phyloP scores from a whole-genome alignment of 2,329 filamentous ascomycete species.

The Eutypa lata region DNA sequence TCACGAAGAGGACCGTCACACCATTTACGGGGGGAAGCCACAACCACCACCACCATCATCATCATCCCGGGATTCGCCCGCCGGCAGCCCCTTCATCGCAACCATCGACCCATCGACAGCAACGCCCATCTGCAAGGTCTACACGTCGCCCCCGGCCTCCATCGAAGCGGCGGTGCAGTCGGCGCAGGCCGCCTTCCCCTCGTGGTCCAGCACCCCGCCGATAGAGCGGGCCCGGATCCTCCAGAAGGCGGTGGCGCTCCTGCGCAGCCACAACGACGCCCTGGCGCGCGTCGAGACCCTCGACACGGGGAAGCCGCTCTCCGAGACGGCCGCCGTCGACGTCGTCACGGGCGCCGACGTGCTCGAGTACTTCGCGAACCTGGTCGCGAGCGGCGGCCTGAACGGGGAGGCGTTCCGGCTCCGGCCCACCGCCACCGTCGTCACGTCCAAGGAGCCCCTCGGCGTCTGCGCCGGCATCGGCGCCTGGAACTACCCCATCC shows the following conservation, averaged over 20 bases:
- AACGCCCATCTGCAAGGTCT: conserved; percentile 66
- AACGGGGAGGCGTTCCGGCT: conserved; percentile 78
- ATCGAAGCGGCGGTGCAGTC: conserved; percentile 71
- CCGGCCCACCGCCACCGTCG: conserved; percentile 74
- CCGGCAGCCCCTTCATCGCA: conserved; percentile 68
- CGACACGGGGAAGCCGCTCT: conserved; percentile 83
- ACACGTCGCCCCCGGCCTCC: conserved; percentile 63
- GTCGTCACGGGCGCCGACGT: conserved; percentile 81
- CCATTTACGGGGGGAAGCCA: conserved; percentile 71
- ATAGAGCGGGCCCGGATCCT: conserved; percentile 74
- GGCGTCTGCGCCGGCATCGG: conserved; percentile 86
- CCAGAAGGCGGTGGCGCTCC: conserved; percentile 68
- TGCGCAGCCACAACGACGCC: conserved; percentile 74
- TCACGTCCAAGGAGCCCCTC: conserved; percentile 76
- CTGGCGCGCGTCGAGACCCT: conserved; percentile 77
- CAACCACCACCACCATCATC: too few species aligned
- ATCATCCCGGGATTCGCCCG: conserved; percentile 53
- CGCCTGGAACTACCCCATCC: conserved; percentile 90
- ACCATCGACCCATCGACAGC: conserved; percentile 73
- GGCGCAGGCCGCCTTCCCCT: conserved; percentile 67
- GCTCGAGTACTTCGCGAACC: conserved; percentile 80
- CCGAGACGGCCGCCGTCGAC: conserved; percentile 81
- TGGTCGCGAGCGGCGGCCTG: conserved; percentile 72
- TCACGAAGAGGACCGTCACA: conserved; percentile 46
- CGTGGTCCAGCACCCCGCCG: conserved; percentile 75